These are phyloP conservation scores for Moricandia moricandioides DNA, from an alignment of 345 rosid genomes.

Conservation along the genomic window DNA sequence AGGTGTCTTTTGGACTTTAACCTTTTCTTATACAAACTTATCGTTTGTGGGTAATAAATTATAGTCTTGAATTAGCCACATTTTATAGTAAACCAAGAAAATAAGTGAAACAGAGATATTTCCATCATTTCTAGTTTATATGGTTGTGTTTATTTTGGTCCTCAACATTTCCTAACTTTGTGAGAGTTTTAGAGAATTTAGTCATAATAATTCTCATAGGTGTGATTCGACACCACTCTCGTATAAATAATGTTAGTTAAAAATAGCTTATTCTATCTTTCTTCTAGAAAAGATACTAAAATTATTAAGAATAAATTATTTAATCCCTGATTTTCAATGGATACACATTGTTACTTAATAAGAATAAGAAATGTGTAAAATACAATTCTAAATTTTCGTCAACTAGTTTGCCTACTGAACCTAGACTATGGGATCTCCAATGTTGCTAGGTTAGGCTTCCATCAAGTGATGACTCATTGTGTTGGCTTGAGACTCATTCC, in stretches of 20 bases:
- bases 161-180: neutral
- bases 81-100: neutral
- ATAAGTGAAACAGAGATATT: neutral
- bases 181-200: constrained; percentile 13
- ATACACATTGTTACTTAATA: too few species aligned
- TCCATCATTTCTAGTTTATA: neutral
- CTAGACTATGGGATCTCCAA: too few species aligned
- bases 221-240: neutral
- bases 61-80: neutral
- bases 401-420: neutral
- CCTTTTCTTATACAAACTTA: neutral
- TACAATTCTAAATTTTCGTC: too few species aligned
- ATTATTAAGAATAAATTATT: neutral
- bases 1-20: neutral
- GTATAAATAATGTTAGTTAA: neutral
- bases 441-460: too few species aligned
- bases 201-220: neutral
- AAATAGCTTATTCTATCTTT: neutral
- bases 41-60: neutral
- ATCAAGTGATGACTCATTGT: too few species aligned
- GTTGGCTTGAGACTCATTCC: too few species aligned
- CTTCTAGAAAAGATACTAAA: neutral
- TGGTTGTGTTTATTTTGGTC: neutral
- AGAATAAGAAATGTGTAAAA: too few species aligned
- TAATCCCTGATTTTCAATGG: neutral